These are phyloP conservation scores for Geotrichum klebahnii DNA, from an alignment of 1,139 yeast species.

Conservation along the genomic window DNA sequence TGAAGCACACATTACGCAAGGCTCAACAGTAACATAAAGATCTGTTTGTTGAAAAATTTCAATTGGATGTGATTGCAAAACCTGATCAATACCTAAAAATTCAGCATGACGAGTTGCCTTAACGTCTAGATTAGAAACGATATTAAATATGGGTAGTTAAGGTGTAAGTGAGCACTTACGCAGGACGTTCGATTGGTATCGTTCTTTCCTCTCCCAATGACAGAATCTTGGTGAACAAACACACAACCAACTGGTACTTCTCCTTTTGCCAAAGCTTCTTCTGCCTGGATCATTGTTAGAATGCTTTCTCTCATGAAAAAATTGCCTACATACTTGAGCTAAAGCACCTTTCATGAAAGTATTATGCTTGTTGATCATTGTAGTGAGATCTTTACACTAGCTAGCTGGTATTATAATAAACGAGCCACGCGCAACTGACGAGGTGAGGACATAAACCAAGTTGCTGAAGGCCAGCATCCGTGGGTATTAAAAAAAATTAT, in stretches of 20 bases:
- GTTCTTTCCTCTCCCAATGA: slow-evolving; percentile 79
- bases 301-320: not conserved
- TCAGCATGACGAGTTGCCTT: slow-evolving; percentile 88
- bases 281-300: slow-evolving; percentile 42
- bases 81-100: slow-evolving; percentile 66
- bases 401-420: too few species aligned
- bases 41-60: slow-evolving; percentile 49
- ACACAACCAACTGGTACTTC: slow-evolving; percentile 78
- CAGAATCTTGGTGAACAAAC: slow-evolving; percentile 47
- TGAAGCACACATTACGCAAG: slow-evolving; percentile 97
- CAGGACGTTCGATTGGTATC: slow-evolving; percentile 80
- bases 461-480: too few species aligned
- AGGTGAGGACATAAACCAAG: too few species aligned
- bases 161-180: slow-evolving; percentile 31
- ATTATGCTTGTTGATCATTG: too few species aligned
- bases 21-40: slow-evolving; percentile 92
- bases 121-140: slow-evolving; percentile 25
- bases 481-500: too few species aligned
- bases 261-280: slow-evolving; percentile 50
- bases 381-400: too few species aligned
- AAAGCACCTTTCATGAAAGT: slow-evolving; percentile 54
- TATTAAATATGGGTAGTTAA: not conserved
- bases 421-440: too few species aligned
- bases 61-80: slow-evolving; percentile 39
- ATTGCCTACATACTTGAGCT: slow-evolving; percentile 32